phyloP scores from a whole-genome alignment of 169 alveolate species.

The Eimeria maxima region DNA sequence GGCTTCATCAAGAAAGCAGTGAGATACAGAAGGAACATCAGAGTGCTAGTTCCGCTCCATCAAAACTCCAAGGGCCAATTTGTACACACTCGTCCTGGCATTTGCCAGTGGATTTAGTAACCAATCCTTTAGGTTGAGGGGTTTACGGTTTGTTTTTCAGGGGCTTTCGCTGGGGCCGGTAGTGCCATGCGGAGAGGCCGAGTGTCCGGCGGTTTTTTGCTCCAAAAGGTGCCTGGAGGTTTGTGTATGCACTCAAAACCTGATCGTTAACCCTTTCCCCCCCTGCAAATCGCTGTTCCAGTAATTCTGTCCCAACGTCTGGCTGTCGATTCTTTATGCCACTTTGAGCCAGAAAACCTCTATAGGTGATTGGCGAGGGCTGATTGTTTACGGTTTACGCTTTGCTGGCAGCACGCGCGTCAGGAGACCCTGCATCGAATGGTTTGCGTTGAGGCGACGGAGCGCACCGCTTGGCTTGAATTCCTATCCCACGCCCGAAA shows the following conservation, averaged over 20 bases:
- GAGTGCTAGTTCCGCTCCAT: not conserved
- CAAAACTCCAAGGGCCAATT: not conserved
- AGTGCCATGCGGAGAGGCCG: slow-evolving; percentile 63
- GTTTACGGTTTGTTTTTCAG: slow-evolving; percentile 26
- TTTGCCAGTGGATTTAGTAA: too few species aligned
- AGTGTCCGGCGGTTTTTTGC: slow-evolving; percentile 55
- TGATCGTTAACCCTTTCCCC: not conserved
- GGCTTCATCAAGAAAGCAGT: not conserved
- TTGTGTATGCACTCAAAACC: not conserved
- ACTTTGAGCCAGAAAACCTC: too few species aligned
- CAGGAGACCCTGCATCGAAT: slow-evolving; percentile 49
- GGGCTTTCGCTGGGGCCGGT: slow-evolving; percentile 38
- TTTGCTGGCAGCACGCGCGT: slow-evolving; percentile 51
- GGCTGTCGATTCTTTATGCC: too few species aligned
- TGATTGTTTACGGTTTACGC: not conserved
- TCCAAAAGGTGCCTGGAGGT: slow-evolving; percentile 55
- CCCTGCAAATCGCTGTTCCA: not conserved
- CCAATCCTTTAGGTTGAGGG: not conserved
- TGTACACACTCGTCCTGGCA: not conserved
- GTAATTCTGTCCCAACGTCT: not conserved
- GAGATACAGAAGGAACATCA: not conserved
- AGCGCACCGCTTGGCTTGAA: not conserved
- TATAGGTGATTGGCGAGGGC: not conserved
- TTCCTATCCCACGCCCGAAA: slow-evolving; percentile 63
- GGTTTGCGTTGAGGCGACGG: slow-evolving; percentile 58